Percentiles rank a stretch among this genome's conserved stretches.
Evolutionary conservation across 106 monocot genomes (phyloP).

Genomic region (Phalaenopsis equestris): DNA sequence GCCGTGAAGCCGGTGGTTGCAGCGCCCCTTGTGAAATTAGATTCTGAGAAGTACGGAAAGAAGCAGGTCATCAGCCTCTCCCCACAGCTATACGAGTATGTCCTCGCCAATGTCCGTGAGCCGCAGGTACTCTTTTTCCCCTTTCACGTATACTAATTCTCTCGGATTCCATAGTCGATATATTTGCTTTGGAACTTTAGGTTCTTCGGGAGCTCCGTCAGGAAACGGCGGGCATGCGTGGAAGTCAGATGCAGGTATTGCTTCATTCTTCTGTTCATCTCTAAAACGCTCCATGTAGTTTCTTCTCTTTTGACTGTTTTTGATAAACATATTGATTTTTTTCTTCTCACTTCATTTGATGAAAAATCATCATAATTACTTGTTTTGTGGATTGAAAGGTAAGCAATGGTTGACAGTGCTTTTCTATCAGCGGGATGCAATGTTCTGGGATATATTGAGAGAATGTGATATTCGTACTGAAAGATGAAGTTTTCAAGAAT

Average conservation of each 20-base stretch:
- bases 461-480: too few relatives aligned
- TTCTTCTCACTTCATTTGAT: background rate
- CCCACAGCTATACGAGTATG: slow-evolving; percentile 41
- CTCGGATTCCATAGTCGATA: background rate
- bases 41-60: slow-evolving; percentile 33
- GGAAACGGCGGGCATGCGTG: slow-evolving; percentile 41
- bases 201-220: slow-evolving; percentile 47
- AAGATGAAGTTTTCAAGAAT: too few relatives aligned
- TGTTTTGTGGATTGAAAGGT: background rate
- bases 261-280: background rate
- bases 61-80: slow-evolving; percentile 58
- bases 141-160: background rate
- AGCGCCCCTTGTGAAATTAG: slow-evolving; percentile 12
- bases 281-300: background rate
- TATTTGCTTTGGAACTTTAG: slow-evolving; percentile 14
- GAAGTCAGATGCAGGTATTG: slow-evolving; percentile 62
- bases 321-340: background rate
- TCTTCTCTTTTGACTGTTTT: background rate
- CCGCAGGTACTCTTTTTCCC: slow-evolving; percentile 19
- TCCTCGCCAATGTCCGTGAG: slow-evolving; percentile 54
- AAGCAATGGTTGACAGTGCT: too few relatives aligned
- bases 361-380: background rate
- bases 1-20: background rate
- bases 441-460: too few relatives aligned
- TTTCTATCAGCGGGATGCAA: too few relatives aligned